phyloP scores from a whole-genome alignment of 768 basidiomycete genomes.

The Melanogaster broomeanus region DNA sequence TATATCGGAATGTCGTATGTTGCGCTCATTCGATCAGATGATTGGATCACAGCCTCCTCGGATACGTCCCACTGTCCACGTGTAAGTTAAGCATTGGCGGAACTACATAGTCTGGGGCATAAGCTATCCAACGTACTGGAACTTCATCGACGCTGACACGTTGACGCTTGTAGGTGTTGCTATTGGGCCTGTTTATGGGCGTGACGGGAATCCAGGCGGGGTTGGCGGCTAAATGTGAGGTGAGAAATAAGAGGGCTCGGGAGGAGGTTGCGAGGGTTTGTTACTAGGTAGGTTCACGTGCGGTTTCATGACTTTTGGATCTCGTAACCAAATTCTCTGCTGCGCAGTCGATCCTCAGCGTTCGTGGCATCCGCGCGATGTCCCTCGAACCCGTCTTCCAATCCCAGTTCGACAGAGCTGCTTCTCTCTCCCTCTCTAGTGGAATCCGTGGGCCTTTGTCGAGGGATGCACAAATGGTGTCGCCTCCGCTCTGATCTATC shows the following conservation, averaged over 20 bases:
- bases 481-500: constrained; percentile 80
- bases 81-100: no score
- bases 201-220: constrained; percentile 74
- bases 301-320: not conserved
- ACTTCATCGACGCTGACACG: no score
- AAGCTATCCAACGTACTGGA: no score
- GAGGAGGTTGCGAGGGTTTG: constrained; percentile 85
- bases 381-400: constrained; percentile 74
- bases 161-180: constrained; percentile 88
- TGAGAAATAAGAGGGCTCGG: constrained; percentile 79
- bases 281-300: constrained; percentile 63
- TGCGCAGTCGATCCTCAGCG: constrained; percentile 71
- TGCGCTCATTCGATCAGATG: no score
- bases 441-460: constrained; percentile 83
- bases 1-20: no score
- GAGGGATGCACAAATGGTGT: constrained; percentile 85
- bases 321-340: constrained; percentile 4
- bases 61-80: no score
- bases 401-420: constrained; percentile 65
- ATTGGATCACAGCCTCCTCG: no score
- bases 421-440: constrained; percentile 57
- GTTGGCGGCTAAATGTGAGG: constrained; percentile 71
- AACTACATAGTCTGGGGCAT: no score
- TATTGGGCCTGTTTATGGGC: constrained; percentile 78
- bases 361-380: constrained; percentile 88